phyloP scores from a whole-genome alignment of 768 basidiomycete genomes.

The Auricularia cornea region DNA sequence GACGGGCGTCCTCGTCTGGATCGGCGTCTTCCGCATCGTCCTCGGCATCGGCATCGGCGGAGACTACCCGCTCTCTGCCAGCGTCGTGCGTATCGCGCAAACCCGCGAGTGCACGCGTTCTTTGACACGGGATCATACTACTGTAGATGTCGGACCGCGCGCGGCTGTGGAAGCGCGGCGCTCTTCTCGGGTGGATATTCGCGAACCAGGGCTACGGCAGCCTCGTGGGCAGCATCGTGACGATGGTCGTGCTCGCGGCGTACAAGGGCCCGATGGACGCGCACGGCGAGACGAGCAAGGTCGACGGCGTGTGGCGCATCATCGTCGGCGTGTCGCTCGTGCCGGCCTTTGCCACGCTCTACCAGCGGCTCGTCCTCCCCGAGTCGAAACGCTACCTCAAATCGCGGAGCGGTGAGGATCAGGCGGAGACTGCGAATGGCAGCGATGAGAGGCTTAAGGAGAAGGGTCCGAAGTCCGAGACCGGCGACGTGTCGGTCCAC shows the following conservation, averaged over 20 bases:
- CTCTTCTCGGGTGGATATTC: conserved; percentile 67
- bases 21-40: conserved; percentile 58
- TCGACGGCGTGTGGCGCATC: conserved; percentile 50
- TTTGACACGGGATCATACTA: background rate
- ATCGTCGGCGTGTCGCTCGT: background rate
- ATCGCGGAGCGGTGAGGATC: conserved; percentile 14
- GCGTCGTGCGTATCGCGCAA: conserved; percentile 23
- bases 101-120: background rate
- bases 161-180: conserved; percentile 56
- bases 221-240: conserved; percentile 51
- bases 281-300: conserved; percentile 49
- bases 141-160: conserved; percentile 50
- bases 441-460: conserved; percentile 19
- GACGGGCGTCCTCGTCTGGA: conserved; percentile 47
- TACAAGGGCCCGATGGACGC: conserved; percentile 60
- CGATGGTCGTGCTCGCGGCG: conserved; percentile 53
- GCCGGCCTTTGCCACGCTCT: conserved; percentile 59
- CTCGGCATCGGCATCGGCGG: conserved; percentile 75
- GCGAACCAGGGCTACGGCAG: conserved; percentile 74
- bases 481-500: background rate
- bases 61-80: conserved; percentile 73
- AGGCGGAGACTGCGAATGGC: conserved; percentile 9
- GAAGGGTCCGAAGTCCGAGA: conserved; percentile 35
- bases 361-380: conserved; percentile 65
- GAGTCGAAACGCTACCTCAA: conserved; percentile 53